These are phyloP conservation scores for Plasmodium blacklocki DNA, from an alignment of 169 alveolate genomes.

Conservation along the genomic window DNA sequence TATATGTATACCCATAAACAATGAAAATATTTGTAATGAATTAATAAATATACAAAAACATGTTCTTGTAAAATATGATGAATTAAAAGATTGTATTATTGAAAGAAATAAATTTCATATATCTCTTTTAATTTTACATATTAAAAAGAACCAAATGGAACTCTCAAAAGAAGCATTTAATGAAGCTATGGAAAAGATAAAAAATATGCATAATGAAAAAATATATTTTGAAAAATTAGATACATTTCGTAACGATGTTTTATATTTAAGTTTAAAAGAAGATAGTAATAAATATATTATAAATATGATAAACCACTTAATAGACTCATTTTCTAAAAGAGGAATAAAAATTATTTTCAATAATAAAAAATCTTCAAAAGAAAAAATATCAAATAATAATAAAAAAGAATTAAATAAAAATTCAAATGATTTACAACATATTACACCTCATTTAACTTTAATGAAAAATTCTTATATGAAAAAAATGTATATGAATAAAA, in stretches of 20 bases:
- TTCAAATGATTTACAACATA: neutral
- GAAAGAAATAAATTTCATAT: constrained; percentile 69
- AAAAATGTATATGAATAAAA: constrained; percentile 31
- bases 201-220: constrained; percentile 15
- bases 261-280: constrained; percentile 43
- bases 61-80: constrained; percentile 30
- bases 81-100: constrained; percentile 46
- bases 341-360: constrained; percentile 41
- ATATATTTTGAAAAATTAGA: constrained; percentile 28
- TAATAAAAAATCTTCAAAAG: neutral
- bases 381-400: neutral
- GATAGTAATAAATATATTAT: constrained; percentile 22
- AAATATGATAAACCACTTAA: constrained; percentile 1
- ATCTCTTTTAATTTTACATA: constrained; percentile 52
- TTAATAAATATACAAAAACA: constrained; percentile 59
- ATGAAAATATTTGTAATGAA: constrained; percentile 23
- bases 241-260: constrained; percentile 72
- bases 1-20: constrained; percentile 44
- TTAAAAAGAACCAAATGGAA: constrained; percentile 38
- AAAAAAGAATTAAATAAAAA: neutral
- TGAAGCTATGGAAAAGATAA: constrained; percentile 44
- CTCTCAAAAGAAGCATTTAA: constrained; percentile 50
- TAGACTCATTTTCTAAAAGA: constrained; percentile 30
- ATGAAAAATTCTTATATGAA: constrained; percentile 61
- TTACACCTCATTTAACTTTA: constrained; percentile 67